Percentiles rank a stretch among this genome's conserved stretches.
phyloP scores from a whole-genome alignment of 192 early-diverging fungal species.

The Coemansia sp. region DNA sequence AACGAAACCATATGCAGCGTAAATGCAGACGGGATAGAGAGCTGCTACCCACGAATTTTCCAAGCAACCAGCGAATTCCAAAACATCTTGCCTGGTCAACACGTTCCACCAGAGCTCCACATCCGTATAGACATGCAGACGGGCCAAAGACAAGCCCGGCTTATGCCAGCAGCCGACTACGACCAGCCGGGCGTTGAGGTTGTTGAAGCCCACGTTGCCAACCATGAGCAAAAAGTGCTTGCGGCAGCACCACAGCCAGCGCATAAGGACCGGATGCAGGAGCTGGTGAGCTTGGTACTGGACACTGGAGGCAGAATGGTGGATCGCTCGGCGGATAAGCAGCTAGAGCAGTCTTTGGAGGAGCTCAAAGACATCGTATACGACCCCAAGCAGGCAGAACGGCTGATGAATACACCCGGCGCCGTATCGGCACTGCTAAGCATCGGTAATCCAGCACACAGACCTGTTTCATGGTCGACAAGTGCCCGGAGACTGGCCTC shows the following conservation, averaged over 20 bases:
- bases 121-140: slow-evolving; percentile 63
- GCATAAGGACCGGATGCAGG: slow-evolving; percentile 18
- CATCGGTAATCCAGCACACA: slow-evolving; percentile 12
- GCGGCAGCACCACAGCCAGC: too few species aligned
- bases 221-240: neutral
- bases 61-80: slow-evolving; percentile 59
- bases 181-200: neutral
- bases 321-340: neutral
- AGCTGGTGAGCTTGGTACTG: slow-evolving; percentile 1
- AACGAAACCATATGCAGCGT: neutral
- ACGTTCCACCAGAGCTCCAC: slow-evolving; percentile 62
- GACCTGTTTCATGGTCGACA: slow-evolving; percentile 9
- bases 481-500: slow-evolving; percentile 47
- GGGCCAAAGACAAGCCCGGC: slow-evolving; percentile 57
- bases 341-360: slow-evolving; percentile 35
- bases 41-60: slow-evolving; percentile 63
- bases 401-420: slow-evolving; percentile 33
- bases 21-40: neutral
- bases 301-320: slow-evolving; percentile 7
- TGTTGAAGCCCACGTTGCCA: slow-evolving; percentile 3
- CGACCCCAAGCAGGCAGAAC: slow-evolving; percentile 58
- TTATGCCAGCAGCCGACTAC: slow-evolving; percentile 40
- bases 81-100: slow-evolving; percentile 58
- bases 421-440: slow-evolving; percentile 40
- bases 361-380: slow-evolving; percentile 57